Evolutionary conservation across 2,329 filamentous ascomycete species (phyloP).

Genomic region (Dothideomycetes sp.): DNA sequence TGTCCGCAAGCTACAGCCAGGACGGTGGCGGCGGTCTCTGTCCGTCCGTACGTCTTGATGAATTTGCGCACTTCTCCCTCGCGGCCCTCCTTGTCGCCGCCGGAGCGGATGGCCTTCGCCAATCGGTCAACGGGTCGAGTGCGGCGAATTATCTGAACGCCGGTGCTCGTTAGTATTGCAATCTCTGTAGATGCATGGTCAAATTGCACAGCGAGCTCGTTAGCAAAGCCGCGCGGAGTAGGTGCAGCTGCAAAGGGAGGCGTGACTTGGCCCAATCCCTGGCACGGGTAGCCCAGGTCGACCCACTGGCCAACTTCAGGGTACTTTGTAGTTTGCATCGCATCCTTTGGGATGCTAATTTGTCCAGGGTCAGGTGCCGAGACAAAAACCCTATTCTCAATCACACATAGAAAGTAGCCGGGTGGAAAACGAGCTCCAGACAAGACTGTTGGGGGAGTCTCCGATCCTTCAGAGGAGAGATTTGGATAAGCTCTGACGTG

Average conservation of each 20-base stretch:
- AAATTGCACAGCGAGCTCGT: constrained; percentile 93
- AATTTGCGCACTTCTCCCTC: constrained; percentile 77
- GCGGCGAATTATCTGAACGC: constrained; percentile 75
- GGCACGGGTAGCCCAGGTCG: constrained; percentile 59
- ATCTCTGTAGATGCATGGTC: constrained; percentile 74
- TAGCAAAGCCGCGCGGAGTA: constrained; percentile 72
- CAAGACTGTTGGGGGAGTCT: no score
- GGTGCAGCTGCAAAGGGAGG: constrained; percentile 58
- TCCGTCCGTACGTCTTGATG: constrained; percentile 73
- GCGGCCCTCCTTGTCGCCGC: constrained; percentile 65
- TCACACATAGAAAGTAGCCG: constrained; percentile 83
- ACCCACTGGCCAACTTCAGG: constrained; percentile 75
- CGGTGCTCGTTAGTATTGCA: constrained; percentile 82
- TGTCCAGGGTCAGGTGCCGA: constrained; percentile 80
- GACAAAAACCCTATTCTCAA: constrained; percentile 62
- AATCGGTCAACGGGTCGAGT: constrained; percentile 86
- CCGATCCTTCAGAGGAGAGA: constrained; percentile 22
- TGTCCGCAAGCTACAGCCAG: constrained; percentile 92
- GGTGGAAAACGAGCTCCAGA: constrained; percentile 50
- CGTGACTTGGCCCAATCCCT: constrained; percentile 70
- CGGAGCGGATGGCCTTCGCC: constrained; percentile 64
- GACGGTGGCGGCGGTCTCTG: constrained; percentile 81
- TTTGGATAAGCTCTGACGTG: constrained; percentile 87
- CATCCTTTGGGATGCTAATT: constrained; percentile 42
- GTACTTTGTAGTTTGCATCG: constrained; percentile 39